Percentiles rank a stretch among this genome's conserved stretches.
phyloP scores from a whole-genome alignment of 2,329 filamentous ascomycete species.

The Penicillium sp. region DNA sequence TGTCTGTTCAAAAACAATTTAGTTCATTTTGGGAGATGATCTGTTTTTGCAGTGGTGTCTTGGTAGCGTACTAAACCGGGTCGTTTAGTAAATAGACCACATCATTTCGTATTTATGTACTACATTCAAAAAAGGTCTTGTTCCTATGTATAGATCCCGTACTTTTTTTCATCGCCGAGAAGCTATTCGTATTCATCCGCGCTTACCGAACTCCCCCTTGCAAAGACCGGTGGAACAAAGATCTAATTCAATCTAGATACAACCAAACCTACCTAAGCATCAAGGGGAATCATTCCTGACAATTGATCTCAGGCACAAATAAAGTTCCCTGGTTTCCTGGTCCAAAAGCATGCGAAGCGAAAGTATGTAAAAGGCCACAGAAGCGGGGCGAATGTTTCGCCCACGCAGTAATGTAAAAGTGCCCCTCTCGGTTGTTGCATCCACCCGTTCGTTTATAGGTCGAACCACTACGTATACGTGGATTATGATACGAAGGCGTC shows the following conservation, averaged over 20 bases:
- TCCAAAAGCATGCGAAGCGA: not conserved
- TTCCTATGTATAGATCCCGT: too few species aligned
- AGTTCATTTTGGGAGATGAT: not conserved
- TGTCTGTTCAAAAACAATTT: not conserved
- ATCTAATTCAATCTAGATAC: too few species aligned
- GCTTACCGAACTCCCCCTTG: too few species aligned
- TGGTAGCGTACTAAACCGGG: not conserved
- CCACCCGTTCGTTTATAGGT: not conserved
- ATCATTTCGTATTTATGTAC: not conserved
- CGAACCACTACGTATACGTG: not conserved
- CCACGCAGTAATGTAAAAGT: not conserved
- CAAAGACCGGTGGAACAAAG: too few species aligned
- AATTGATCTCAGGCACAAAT: not conserved
- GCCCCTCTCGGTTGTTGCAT: not conserved
- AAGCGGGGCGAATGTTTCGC: slow-evolving; percentile 11
- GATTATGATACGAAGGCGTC: not conserved
- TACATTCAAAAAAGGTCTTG: too few species aligned
- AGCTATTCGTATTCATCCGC: too few species aligned
- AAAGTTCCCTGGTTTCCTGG: not conserved
- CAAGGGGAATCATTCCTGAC: not conserved
- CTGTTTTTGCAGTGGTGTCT: not conserved
- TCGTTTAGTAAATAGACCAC: not conserved
- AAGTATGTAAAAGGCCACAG: not conserved
- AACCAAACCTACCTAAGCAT: not conserved
- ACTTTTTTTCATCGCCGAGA: not conserved